Evolutionary conservation across 1,284 basidiomycete genomes (phyloP).

Genomic region (Calocybe gambosa): DNA sequence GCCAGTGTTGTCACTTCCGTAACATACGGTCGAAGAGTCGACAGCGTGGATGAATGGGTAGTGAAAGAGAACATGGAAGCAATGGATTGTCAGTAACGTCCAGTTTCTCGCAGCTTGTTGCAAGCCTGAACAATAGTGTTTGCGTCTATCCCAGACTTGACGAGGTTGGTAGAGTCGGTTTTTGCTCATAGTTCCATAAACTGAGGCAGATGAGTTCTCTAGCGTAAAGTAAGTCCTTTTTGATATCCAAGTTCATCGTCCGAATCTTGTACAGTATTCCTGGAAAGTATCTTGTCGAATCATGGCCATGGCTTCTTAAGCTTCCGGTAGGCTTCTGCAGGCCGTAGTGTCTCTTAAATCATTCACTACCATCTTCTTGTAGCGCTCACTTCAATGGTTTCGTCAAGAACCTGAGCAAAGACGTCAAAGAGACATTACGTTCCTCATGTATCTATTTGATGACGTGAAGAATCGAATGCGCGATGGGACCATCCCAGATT

Average conservation of each 20-base stretch:
- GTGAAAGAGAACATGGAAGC: slow-evolving; percentile 38
- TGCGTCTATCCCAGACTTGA: slow-evolving; percentile 31
- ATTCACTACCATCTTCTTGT: background rate
- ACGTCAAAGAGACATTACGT: slow-evolving; percentile 35
- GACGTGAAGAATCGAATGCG: slow-evolving; percentile 41
- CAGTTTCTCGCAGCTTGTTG: background rate
- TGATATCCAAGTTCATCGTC: background rate
- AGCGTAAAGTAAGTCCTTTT: background rate
- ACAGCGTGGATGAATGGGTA: slow-evolving; percentile 40
- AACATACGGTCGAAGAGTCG: slow-evolving; percentile 40
- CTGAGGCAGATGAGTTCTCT: background rate
- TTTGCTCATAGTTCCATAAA: background rate
- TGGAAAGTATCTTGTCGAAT: slow-evolving; percentile 47
- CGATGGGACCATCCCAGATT: slow-evolving; percentile 35
- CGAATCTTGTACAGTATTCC: slow-evolving; percentile 33
- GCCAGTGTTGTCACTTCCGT: slow-evolving; percentile 42
- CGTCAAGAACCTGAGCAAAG: slow-evolving; percentile 35
- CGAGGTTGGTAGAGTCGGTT: slow-evolving; percentile 24
- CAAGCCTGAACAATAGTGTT: slow-evolving; percentile 7
- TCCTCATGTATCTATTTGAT: slow-evolving; percentile 36
- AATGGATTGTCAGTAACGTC: slow-evolving; percentile 35
- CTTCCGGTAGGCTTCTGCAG: slow-evolving; percentile 29
- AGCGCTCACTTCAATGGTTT: slow-evolving; percentile 39
- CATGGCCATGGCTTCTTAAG: slow-evolving; percentile 43
- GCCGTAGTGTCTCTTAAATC: background rate